Base-by-base conservation (phyloP, 2,329 filamentous ascomycete genomes). In the Coleophoma crateriformis region DNA sequence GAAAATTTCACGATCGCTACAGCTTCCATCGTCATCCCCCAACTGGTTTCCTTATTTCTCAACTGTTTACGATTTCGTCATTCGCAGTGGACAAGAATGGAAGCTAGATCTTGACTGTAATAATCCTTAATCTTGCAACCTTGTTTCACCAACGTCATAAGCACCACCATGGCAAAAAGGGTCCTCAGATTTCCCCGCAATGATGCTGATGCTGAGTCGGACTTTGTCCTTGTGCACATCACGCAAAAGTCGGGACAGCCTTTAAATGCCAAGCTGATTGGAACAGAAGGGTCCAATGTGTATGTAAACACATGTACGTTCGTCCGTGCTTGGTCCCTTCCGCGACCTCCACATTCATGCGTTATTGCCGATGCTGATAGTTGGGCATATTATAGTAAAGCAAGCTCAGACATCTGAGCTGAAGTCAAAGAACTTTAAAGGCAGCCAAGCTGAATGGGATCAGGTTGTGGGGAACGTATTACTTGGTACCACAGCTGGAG, bases 401-500 rank as follows among this genome's bases (percentile, higher is more conserved):
- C 80, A 85, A 51, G 75, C 74, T 57, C 72, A 71, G 35, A 67
- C 81, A 46, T 67, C 72, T 35, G 73, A 75, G 8, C 70, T 84
- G 44, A 78, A 75, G 54, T 68, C 73, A 22, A 72, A 74, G 58
- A 79, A 75, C 55, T 77, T 73, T 45, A 72, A 74, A n/a, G 77
- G 77, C 52, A 72, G 75, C 19, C 69, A 79, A 50, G 70, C 75
- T n/a, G 84, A 90, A 65, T 91, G 87, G 87, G 75, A 82, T 62
- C 61, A 67, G 13, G 77, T 86, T 46, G 67, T 91, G 15, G 68
- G 71, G 43, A 72, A 75, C 43, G 67, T 84, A 44, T 71, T 91
- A 33, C 70, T 81, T 10, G 70, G 70, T 49, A 59, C 67, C 54
- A 55, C 52, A 45, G 64, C 61, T 47, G 69, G 73, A 40, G 66